phyloP scores from a whole-genome alignment of 345 rosid species.

The Eucalyptus dawsonii region DNA sequence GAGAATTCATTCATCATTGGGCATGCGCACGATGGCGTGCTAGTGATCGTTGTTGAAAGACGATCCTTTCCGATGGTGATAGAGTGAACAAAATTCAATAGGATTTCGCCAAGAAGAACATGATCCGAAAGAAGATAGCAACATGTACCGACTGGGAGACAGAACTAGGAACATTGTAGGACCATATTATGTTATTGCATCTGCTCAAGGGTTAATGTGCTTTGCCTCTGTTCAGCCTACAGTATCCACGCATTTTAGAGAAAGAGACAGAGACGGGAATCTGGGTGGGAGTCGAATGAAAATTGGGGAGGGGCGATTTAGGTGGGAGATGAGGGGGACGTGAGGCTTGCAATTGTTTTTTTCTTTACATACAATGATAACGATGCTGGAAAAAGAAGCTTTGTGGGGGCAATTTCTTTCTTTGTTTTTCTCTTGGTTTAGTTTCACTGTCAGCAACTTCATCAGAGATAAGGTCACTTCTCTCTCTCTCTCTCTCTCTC shows the following conservation, averaged over 20 bases:
- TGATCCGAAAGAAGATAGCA: neutral
- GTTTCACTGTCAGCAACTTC: neutral
- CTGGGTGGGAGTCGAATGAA: neutral
- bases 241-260: neutral
- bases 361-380: neutral
- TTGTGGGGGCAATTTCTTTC: neutral
- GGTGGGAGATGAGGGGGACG: neutral
- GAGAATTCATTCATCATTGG: neutral
- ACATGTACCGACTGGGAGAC: neutral
- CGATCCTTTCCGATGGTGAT: neutral
- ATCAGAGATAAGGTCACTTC: neutral
- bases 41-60: neutral
- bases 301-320: neutral
- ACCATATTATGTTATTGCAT: neutral
- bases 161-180: neutral
- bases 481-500: neutral
- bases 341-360: neutral
- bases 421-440: neutral
- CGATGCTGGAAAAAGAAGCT: neutral
- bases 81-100: neutral
- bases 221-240: neutral
- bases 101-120: neutral
- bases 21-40: neutral
- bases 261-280: neutral
- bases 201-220: neutral